Conservation (phyloP, 1,139 yeast genomes). For the Debaryomycetaceae sp. region DNA sequence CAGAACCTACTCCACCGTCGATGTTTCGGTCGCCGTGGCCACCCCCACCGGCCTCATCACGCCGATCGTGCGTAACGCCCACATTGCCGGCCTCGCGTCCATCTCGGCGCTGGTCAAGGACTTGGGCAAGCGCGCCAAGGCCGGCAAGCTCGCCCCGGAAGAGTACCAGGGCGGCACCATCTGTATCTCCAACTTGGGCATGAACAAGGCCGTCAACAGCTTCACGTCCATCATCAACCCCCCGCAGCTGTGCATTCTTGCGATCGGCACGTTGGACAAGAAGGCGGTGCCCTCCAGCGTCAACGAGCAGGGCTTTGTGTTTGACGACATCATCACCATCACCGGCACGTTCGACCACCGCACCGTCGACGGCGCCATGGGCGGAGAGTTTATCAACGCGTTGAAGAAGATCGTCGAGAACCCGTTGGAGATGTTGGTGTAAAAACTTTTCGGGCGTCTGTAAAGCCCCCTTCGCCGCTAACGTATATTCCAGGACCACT, state of each 20-base stretch:
- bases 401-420: conserved; percentile 86
- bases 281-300: conserved; percentile 89
- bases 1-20: conserved; percentile 86
- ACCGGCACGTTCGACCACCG: conserved; percentile 98
- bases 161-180: conserved; percentile 99
- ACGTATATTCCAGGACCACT: no score
- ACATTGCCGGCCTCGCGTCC: conserved; percentile 70
- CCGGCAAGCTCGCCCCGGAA: conserved; percentile 82
- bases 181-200: conserved; percentile 96
- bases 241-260: conserved; percentile 90
- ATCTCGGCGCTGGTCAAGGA: conserved; percentile 84
- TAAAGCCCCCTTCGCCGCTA: no score
- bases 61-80: conserved; percentile 85
- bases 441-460: no score
- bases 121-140: conserved; percentile 93
- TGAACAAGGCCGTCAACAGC: conserved; percentile 86
- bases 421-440: conserved; percentile 88
- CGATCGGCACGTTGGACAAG: conserved; percentile 88
- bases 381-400: conserved; percentile 93
- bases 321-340: conserved; percentile 81
- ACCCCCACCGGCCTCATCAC: conserved; percentile 96
- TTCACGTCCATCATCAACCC: conserved; percentile 98
- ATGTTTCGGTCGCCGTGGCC: conserved; percentile 96
- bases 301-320: conserved; percentile 83
- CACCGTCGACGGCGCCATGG: conserved; percentile 94